Evolutionary conservation across 2,329 filamentous ascomycete genomes (phyloP).

Genomic region (Tolypocladium endophyticum): DNA sequence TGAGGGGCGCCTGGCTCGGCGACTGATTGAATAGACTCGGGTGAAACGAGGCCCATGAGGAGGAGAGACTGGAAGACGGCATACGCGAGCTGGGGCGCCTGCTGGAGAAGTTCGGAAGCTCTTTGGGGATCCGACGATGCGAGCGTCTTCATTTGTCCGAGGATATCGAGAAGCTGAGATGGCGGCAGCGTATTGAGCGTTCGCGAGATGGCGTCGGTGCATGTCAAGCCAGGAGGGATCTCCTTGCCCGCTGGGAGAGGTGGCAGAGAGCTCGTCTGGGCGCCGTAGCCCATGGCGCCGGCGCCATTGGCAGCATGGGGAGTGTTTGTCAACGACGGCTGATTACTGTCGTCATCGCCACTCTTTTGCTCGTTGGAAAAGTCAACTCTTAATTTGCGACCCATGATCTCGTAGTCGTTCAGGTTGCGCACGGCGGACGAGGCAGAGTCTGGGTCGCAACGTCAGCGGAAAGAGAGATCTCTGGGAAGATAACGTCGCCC

Average conservation of each 20-base stretch:
- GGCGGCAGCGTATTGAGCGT: slow-evolving; percentile 81
- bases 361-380: slow-evolving; percentile 87
- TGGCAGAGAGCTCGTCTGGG: slow-evolving; percentile 49
- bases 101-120: slow-evolving; percentile 74
- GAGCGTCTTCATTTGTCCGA: slow-evolving; percentile 87
- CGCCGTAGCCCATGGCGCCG: slow-evolving; percentile 17
- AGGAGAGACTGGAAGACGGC: slow-evolving; percentile 92
- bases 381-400: slow-evolving; percentile 85
- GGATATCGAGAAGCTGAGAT: slow-evolving; percentile 82
- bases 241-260: slow-evolving; percentile 78
- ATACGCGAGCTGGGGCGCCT: slow-evolving; percentile 87
- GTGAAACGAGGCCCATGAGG: slow-evolving; percentile 85
- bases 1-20: slow-evolving; percentile 49
- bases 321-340: slow-evolving; percentile 12
- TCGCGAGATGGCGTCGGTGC: slow-evolving; percentile 82
- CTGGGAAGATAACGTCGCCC: slow-evolving; percentile 3
- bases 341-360: slow-evolving; percentile 42
- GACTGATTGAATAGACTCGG: slow-evolving; percentile 69
- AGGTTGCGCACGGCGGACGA: slow-evolving; percentile 91
- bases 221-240: slow-evolving; percentile 70
- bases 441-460: slow-evolving; percentile 49
- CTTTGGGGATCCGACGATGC: slow-evolving; percentile 72
- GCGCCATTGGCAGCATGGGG: slow-evolving; percentile 21
- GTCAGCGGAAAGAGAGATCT: slow-evolving; percentile 7
- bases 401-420: slow-evolving; percentile 93